Evolutionary conservation across 2,329 filamentous ascomycete genomes (phyloP), one percentile per base, ranked within the genome.

Genomic region (Colletotrichum neosansevieriae): DNA sequence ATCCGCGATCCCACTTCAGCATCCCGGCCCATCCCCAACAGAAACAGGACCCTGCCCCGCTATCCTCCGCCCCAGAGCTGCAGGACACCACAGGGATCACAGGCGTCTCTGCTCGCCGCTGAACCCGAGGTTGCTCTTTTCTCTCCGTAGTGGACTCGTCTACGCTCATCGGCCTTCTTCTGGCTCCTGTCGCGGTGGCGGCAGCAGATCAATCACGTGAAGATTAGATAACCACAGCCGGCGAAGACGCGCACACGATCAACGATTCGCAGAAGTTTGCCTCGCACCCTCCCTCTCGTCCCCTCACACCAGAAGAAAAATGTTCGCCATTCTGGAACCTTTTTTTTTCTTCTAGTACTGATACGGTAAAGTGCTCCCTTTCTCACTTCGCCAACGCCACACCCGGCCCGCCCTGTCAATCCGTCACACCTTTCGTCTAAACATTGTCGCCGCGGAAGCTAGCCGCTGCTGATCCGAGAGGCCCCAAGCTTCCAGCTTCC

Each of bases 1-100:
- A 59, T 50, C 32, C 47, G 53, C 17, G 42, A 58, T 68, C 63
- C 63, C 63, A 69, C 58, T 69, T n/a, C 38, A 51, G 57, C 57
- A 67, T 67, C 67, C 67, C 57, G 57, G 44, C 45, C 51, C 67
- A 61, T 69, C 67, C 67, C 67, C 67, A 69, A 69, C 67, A 69
- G 67, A 69, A 69, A 69, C 67, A 69, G 47, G 67, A 58, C 63
- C 63, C 67, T 67, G 67, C 63, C 67, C 63, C 67, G 63, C 62
- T 62, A 62, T 45, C 45, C 67, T 69, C 63, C 51, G 44, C 50
- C 38, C 67, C 50, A 67, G 61, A 42, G 47, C 47, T 49, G 61
- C 42, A 60, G 61, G 54, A 59, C 34, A 60, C 49, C 15, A 21
- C 61, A 68, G 49, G 61, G 65, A 50, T 65, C 40, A 32, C 15